These are phyloP conservation scores for Simmondsia chinensis DNA, from an alignment of 148 eudicot species.

Conservation along the genomic window DNA sequence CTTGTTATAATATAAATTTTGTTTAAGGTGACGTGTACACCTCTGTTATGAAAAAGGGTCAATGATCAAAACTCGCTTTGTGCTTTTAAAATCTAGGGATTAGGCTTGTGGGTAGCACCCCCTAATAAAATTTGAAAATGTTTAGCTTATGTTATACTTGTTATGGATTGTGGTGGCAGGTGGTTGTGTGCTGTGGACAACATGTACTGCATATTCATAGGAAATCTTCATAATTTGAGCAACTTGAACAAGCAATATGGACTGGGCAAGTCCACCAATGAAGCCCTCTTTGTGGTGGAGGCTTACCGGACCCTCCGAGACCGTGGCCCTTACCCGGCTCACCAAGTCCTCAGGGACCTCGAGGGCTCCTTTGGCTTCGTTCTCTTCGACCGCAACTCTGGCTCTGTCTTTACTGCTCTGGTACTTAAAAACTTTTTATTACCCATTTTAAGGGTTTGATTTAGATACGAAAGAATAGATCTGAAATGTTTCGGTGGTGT, in stretches of 20 bases:
- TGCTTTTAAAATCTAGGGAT: too few relatives aligned
- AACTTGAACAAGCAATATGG: conserved; percentile 68
- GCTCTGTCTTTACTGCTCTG: conserved; percentile 59
- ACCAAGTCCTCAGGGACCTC: conserved; percentile 69
- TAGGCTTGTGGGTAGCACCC: too few relatives aligned
- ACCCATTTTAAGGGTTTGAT: too few relatives aligned
- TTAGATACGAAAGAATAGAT: too few relatives aligned
- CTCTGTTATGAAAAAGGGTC: too few relatives aligned
- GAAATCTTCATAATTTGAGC: conserved; percentile 53
- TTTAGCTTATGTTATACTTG: too few relatives aligned
- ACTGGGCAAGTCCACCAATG: conserved; percentile 51
- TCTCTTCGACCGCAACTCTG: conserved; percentile 56
- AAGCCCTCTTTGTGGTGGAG: conserved; percentile 65
- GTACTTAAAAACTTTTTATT: conserved; percentile 17
- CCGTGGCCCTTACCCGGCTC: conserved; percentile 85
- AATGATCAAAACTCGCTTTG: too few relatives aligned
- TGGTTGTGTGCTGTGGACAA: conserved; percentile 64
- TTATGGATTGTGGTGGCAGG: conserved; percentile 18
- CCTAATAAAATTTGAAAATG: too few relatives aligned
- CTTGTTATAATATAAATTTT: too few relatives aligned
- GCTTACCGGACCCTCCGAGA: conserved; percentile 89
- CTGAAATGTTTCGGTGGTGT: too few relatives aligned
- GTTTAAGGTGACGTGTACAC: too few relatives aligned
- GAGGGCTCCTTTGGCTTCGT: conserved; percentile 91
- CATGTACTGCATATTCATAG: conserved; percentile 69